Evolutionary conservation across 768 basidiomycete genomes (phyloP).

Genomic region (Termitomyces titanicus): DNA sequence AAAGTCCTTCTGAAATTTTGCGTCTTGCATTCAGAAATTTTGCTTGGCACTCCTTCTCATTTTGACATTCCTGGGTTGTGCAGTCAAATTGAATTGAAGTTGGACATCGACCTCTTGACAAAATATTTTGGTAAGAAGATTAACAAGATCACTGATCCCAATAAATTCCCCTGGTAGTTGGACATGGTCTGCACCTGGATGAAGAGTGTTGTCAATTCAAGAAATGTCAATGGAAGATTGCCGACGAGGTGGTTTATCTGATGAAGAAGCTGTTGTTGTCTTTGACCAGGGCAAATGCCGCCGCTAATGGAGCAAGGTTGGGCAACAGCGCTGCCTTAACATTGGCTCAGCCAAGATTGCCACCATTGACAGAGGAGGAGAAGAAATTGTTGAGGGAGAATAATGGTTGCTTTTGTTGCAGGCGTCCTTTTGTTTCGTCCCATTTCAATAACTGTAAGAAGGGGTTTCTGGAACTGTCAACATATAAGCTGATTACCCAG

Average conservation of each 20-base stretch:
- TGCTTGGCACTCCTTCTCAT: too few species aligned
- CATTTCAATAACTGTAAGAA: background rate
- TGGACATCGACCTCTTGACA: too few species aligned
- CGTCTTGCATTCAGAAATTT: background rate
- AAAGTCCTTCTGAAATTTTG: conserved; percentile 9
- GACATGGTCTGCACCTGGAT: too few species aligned
- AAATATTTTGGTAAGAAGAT: background rate
- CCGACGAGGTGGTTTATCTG: background rate
- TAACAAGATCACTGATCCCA: background rate
- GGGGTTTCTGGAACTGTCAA: background rate
- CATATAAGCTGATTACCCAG: background rate
- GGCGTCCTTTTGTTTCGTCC: background rate
- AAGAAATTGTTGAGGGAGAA: background rate
- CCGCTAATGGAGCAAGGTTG: too few species aligned
- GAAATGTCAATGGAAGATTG: background rate
- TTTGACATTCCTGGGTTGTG: too few species aligned
- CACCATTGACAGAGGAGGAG: background rate
- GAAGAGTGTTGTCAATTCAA: background rate
- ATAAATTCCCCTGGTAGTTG: background rate
- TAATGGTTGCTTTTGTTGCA: background rate
- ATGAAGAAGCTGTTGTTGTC: too few species aligned
- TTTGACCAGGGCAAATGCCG: too few species aligned
- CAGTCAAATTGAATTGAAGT: too few species aligned
- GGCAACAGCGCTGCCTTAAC: too few species aligned
- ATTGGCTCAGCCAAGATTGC: background rate